Evolutionary conservation across 2,329 filamentous ascomycete species (phyloP).

Genomic region (Cadophora sp.): DNA sequence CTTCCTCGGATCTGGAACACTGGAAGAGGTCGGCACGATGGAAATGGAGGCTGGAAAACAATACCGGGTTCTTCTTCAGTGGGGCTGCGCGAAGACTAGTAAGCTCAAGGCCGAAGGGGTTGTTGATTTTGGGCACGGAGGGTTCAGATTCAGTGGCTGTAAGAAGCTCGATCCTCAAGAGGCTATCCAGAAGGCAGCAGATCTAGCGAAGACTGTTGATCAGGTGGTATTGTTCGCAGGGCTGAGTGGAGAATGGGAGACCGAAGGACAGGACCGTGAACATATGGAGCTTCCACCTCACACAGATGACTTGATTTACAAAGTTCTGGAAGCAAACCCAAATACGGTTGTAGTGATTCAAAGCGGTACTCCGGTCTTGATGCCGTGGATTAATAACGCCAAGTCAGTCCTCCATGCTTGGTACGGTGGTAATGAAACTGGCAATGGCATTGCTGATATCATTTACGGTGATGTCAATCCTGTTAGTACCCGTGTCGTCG

Average conservation of each 20-base stretch:
- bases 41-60: slow-evolving; percentile 40
- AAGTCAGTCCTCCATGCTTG: slow-evolving; percentile 74
- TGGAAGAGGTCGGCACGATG: slow-evolving; percentile 41
- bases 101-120: slow-evolving; percentile 58
- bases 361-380: slow-evolving; percentile 73
- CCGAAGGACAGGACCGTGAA: slow-evolving; percentile 41
- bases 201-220: not conserved
- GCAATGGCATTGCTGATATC: slow-evolving; percentile 78
- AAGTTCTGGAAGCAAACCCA: slow-evolving; percentile 61
- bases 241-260: slow-evolving; percentile 34
- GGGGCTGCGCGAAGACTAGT: slow-evolving; percentile 56
- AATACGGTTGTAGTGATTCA: slow-evolving; percentile 75
- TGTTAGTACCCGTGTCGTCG: not conserved
- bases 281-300: slow-evolving; percentile 38
- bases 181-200: not conserved
- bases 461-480: slow-evolving; percentile 77
- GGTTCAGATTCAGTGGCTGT: slow-evolving; percentile 68
- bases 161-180: slow-evolving; percentile 2
- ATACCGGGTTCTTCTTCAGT: slow-evolving; percentile 46
- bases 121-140: slow-evolving; percentile 56
- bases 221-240: slow-evolving; percentile 73
- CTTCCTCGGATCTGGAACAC: slow-evolving; percentile 6
- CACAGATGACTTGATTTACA: slow-evolving; percentile 50
- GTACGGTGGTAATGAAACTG: slow-evolving; percentile 84
- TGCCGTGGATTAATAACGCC: slow-evolving; percentile 67